Conservation (phyloP, 2,329 filamentous ascomycete species). For the Aspergillus vadensis region DNA sequence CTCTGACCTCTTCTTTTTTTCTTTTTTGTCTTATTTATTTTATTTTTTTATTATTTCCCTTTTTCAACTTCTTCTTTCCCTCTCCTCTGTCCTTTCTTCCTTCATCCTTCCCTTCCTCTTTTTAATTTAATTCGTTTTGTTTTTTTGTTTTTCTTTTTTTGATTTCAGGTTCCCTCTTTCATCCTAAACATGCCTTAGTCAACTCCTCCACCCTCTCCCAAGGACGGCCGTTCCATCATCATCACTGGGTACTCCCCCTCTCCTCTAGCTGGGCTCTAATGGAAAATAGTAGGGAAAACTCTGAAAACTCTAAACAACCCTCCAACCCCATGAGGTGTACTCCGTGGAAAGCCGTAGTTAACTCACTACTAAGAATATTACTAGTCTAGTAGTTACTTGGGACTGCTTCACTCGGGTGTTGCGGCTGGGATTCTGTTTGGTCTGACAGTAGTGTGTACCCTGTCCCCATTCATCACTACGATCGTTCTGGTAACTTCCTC, state of each 20-base stretch:
- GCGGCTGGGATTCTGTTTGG: not conserved
- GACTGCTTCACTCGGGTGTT: conserved; percentile 2
- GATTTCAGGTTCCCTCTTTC: not conserved
- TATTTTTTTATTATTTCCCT: not conserved
- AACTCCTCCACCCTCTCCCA: not conserved
- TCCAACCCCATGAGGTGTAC: not conserved
- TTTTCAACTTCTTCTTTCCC: not conserved
- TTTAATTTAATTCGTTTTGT: too few species aligned
- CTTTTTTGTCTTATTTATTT: not conserved
- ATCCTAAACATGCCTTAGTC: conserved; percentile 3
- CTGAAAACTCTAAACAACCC: conserved; percentile 12
- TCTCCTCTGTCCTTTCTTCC: too few species aligned
- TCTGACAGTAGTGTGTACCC: not conserved
- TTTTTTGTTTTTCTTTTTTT: too few species aligned
- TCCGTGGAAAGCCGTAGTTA: conserved; percentile 1
- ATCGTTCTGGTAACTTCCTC: not conserved
- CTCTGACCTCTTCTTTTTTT: not conserved
- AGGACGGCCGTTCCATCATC: not conserved
- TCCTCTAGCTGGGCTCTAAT: not conserved
- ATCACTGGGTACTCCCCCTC: not conserved
- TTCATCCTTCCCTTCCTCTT: too few species aligned
- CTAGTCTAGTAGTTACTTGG: not conserved
- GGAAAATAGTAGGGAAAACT: conserved; percentile 6
- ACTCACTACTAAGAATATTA: not conserved
- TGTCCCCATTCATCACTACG: not conserved